phyloP scores from a whole-genome alignment of 148 eudicot species.

The Vaccinium myrtillus region DNA sequence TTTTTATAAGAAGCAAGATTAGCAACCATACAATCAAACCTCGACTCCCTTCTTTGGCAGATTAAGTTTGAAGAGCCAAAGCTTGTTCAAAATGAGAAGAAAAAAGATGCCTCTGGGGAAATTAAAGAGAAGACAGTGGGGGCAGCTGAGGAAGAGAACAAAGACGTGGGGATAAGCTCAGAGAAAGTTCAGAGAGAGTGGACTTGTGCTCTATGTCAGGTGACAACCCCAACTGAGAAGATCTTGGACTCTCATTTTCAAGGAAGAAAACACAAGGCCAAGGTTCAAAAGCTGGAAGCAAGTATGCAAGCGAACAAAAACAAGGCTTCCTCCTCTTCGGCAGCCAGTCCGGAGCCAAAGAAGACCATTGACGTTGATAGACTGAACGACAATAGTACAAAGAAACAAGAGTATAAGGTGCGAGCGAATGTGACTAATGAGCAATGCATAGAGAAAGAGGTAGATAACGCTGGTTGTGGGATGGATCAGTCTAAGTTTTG shows the following conservation, averaged over 20 bases:
- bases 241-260: constrained; percentile 17
- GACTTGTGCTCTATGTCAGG: constrained; percentile 24
- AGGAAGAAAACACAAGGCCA: constrained; percentile 24
- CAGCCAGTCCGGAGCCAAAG: neutral
- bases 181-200: constrained; percentile 21
- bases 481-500: neutral
- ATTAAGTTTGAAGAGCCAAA: constrained; percentile 9
- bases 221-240: constrained; percentile 13
- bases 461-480: neutral
- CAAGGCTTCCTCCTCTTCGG: neutral
- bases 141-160: neutral
- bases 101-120: neutral
- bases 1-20: neutral
- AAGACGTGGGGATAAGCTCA: neutral
- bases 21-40: neutral
- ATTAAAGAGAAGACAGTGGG: neutral
- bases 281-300: neutral
- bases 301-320: neutral
- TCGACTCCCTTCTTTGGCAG: neutral
- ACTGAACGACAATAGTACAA: too few species aligned
- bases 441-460: neutral
- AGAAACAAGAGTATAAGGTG: neutral
- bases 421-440: neutral
- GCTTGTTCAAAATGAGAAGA: neutral
- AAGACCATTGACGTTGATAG: neutral